Conservation (phyloP, 176 grass and related monocot species). For the Aegilops sharonensis region DNA sequence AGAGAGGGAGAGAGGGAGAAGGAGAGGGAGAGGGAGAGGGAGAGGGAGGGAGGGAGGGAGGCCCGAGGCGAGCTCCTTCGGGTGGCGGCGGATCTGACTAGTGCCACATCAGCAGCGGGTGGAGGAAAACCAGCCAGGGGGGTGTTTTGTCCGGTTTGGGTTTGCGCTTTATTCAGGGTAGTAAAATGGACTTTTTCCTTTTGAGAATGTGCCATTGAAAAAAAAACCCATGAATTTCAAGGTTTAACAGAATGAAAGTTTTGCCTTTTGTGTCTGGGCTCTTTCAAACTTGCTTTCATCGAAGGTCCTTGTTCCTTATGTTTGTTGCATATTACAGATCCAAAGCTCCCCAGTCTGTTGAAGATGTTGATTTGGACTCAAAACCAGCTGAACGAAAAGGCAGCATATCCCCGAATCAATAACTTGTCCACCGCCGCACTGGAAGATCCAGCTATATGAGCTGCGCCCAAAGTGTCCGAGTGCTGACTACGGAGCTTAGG, state of each 20-base stretch:
- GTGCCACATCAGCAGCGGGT: too few relatives aligned
- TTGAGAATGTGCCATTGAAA: background rate
- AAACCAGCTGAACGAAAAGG: slow-evolving; percentile 87
- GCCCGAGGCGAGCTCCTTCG: too few relatives aligned
- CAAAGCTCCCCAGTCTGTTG: slow-evolving; percentile 89
- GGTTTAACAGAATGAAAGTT: background rate
- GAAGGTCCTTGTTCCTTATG: background rate
- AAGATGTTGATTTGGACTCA: slow-evolving; percentile 95
- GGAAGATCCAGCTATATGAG: slow-evolving; percentile 71
- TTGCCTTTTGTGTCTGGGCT: background rate
- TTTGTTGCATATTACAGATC: slow-evolving; percentile 49
- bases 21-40: too few relatives aligned
- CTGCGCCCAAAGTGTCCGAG: background rate
- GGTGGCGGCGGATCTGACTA: too few relatives aligned
- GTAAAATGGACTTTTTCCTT: too few relatives aligned
- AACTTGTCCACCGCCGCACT: slow-evolving; percentile 59
- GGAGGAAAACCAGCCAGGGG: too few relatives aligned
- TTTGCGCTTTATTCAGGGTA: too few relatives aligned
- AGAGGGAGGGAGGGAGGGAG: too few relatives aligned
- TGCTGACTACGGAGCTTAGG: slow-evolving; percentile 6
- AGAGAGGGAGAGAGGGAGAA: too few relatives aligned
- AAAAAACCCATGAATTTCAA: background rate
- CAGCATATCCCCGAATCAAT: slow-evolving; percentile 71
- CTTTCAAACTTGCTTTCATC: slow-evolving; percentile 20
- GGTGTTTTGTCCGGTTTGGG: too few relatives aligned